Evolutionary conservation across 2,329 filamentous ascomycete species (phyloP).

Genomic region (Epichloe hybrida): DNA sequence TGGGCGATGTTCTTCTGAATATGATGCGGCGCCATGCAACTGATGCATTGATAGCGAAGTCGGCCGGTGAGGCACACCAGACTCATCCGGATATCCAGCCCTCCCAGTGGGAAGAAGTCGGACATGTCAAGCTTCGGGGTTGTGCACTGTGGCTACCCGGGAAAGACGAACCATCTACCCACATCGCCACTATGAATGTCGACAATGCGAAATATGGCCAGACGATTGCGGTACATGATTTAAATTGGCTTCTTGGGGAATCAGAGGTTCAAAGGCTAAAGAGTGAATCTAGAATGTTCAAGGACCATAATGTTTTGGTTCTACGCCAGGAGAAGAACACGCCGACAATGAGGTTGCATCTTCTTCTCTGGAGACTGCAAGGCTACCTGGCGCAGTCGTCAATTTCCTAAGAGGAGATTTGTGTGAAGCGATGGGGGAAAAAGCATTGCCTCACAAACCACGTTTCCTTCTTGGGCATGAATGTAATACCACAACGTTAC

Average conservation of each 20-base stretch:
- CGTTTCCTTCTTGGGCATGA: too few relatives aligned
- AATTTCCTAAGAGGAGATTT: background rate
- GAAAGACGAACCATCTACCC: conserved; percentile 13
- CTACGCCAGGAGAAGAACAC: conserved; percentile 23
- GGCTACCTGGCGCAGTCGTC: conserved; percentile 29
- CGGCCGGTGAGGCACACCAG: conserved; percentile 2
- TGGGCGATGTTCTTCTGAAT: conserved; percentile 38
- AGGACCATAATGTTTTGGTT: conserved; percentile 27
- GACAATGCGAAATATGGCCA: conserved; percentile 18
- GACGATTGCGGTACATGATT: conserved; percentile 38
- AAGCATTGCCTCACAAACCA: too few relatives aligned
- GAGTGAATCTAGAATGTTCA: conserved; percentile 19
- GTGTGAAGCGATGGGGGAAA: background rate
- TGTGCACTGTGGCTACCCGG: conserved; percentile 30
- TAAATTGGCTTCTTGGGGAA: conserved; percentile 35
- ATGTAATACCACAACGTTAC: too few relatives aligned
- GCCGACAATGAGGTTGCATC: conserved; percentile 30
- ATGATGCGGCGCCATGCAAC: conserved; percentile 34
- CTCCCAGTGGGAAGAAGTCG: conserved; percentile 31
- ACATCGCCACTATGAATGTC: conserved; percentile 33
- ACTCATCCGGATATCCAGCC: conserved; percentile 25
- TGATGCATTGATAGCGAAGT: conserved; percentile 26
- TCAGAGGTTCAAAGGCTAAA: conserved; percentile 28
- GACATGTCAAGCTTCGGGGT: conserved; percentile 25
- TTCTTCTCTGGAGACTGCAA: conserved; percentile 44